Evolutionary conservation across 1,139 yeast genomes (phyloP).

Genomic region (Taphrina flavorubra): DNA sequence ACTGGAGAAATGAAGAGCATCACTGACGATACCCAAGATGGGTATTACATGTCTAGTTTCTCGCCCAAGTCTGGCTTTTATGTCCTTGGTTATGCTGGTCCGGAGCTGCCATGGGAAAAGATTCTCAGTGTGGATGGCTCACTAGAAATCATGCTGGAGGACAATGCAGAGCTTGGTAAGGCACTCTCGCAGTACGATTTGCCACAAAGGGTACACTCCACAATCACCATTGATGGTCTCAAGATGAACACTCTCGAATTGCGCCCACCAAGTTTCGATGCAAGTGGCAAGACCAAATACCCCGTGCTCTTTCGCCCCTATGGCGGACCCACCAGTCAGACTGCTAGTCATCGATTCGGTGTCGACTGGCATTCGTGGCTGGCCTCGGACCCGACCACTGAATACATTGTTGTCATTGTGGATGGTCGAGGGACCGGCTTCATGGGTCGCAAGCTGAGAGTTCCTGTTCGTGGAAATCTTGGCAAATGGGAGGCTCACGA

Average conservation of each 20-base stretch:
- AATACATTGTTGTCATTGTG: slow-evolving; percentile 68
- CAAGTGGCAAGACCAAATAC: slow-evolving; percentile 59
- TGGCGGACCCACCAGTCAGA: slow-evolving; percentile 94
- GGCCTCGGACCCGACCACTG: slow-evolving; percentile 68
- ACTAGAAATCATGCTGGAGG: slow-evolving; percentile 39
- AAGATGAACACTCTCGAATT: slow-evolving; percentile 74
- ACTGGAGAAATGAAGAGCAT: slow-evolving; percentile 58
- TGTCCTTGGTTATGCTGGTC: slow-evolving; percentile 65
- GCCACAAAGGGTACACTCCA: slow-evolving; percentile 48
- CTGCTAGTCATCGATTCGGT: slow-evolving; percentile 61
- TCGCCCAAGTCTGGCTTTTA: slow-evolving; percentile 65
- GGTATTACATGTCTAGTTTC: slow-evolving; percentile 70
- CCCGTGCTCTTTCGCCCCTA: slow-evolving; percentile 84
- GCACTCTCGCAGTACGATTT: slow-evolving; percentile 42
- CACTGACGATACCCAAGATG: slow-evolving; percentile 64
- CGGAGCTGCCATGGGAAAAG: slow-evolving; percentile 68
- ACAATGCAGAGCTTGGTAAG: slow-evolving; percentile 42
- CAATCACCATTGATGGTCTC: slow-evolving; percentile 52
- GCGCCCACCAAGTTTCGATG: slow-evolving; percentile 71
- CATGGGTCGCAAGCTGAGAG: slow-evolving; percentile 75
- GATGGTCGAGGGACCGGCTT: slow-evolving; percentile 97
- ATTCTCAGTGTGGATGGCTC: slow-evolving; percentile 56
- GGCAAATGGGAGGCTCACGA: slow-evolving; percentile 92
- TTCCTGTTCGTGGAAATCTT: slow-evolving; percentile 69
- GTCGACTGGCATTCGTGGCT: slow-evolving; percentile 73